Base-by-base conservation (phyloP, 2,329 filamentous ascomycete species). In the Neoscytalidium dimidiatum region DNA sequence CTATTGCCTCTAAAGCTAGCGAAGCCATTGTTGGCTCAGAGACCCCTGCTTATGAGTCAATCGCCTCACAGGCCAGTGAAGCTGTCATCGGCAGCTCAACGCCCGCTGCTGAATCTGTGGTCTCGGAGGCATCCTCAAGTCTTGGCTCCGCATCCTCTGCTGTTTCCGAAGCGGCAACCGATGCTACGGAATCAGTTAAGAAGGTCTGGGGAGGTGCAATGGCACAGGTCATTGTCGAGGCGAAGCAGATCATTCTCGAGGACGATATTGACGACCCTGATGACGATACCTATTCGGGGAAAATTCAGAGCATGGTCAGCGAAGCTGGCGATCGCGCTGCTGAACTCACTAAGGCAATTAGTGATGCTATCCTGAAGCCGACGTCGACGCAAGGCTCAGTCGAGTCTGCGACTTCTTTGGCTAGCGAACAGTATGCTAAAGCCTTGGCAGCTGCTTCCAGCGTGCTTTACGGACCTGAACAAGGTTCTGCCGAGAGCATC, bases 391-490 rank as follows among this genome's bases (percentile, higher is more conserved):
- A 83, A 68, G 82, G 82, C 5, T 75, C 73, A 23, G 79, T 81
- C 3, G 83, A 84, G 66, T 82, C 81, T 48, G 78, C 82, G 7
- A 83, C 81, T 2, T 86, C 83, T 52, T 69, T 87, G 33, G 85
- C 85, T 33, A 82, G 79, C 52, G 85, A 85, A 58, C 83, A 86
- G 68, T 88, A 87, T 67, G 80, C 82, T 17, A 83, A 80, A 66
- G 86, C 86, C 19, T 71, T 88, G 29, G 78, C 80, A 38, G 86
- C 86, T 49, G 86, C 86, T 0, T 87, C 85, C 61, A 82, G 78
- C 62, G 83, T 81, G 5, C 71, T 88, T 0, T 86, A 86, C 68
- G 85, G 85, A 14, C 81, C 79, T 11, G 69, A 80, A 61, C 74
- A 80, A 63, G 73, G 73, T 28, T 70, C 73, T 53, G 71, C 76